These are phyloP conservation scores for Phytophthora sp. DNA, from an alignment of 352 stramenopile species.

Conservation along the genomic window DNA sequence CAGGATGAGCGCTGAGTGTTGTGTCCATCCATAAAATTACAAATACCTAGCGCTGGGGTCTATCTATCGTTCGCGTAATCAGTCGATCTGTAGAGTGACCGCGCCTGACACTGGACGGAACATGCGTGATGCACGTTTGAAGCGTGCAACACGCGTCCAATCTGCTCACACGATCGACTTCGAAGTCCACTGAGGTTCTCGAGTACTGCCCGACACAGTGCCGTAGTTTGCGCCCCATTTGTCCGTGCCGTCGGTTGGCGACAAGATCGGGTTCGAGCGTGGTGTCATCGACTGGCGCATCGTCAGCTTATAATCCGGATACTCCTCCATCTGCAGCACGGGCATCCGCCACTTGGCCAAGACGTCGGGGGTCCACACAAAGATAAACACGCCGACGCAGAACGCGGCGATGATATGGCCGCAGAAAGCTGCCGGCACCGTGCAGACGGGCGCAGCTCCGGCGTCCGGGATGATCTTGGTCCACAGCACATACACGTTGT, in stretches of 20 bases:
- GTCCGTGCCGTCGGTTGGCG: slow-evolving; percentile 28
- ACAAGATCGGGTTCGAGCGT: slow-evolving; percentile 60
- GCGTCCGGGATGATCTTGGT: slow-evolving; percentile 64
- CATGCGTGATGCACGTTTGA: slow-evolving; percentile 24
- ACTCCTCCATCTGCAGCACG: slow-evolving; percentile 75
- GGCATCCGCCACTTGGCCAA: slow-evolving; percentile 76
- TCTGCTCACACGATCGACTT: slow-evolving; percentile 42
- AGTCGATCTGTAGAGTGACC: neutral
- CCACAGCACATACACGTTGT: slow-evolving; percentile 85
- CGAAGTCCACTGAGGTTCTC: slow-evolving; percentile 37
- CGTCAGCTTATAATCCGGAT: slow-evolving; percentile 79
- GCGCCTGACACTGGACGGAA: neutral
- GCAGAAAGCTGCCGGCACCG: slow-evolving; percentile 68
- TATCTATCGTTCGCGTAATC: slow-evolving; percentile 22
- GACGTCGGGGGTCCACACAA: slow-evolving; percentile 84
- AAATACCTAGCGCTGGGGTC: slow-evolving; percentile 26
- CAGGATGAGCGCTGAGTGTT: neutral
- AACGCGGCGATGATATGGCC: slow-evolving; percentile 84
- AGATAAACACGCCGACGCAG: slow-evolving; percentile 83
- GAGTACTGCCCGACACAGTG: slow-evolving; percentile 33
- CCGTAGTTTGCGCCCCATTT: slow-evolving; percentile 45
- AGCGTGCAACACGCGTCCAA: slow-evolving; percentile 13
- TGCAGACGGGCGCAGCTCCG: slow-evolving; percentile 54
- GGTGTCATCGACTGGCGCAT: slow-evolving; percentile 80
- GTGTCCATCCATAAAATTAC: slow-evolving; percentile 36